Percentiles rank a stretch among this genome's conserved stretches.
Evolutionary conservation across 2,329 filamentous ascomycete genomes (phyloP).

Genomic region (Emmonsiellopsis sp.): DNA sequence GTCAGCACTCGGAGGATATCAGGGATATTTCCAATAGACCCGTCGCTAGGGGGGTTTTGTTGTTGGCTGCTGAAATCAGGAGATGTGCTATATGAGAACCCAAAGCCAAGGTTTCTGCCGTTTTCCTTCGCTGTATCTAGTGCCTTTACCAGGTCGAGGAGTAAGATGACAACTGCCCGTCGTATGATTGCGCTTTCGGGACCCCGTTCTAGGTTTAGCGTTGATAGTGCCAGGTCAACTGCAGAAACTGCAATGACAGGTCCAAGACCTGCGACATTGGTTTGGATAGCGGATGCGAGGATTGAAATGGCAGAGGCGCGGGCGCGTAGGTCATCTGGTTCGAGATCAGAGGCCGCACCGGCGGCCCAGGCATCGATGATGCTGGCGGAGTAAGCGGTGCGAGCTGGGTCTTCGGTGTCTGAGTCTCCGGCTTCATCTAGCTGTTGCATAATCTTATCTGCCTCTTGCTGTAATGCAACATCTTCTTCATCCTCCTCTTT

Average conservation of each 20-base stretch:
- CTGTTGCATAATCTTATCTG: slow-evolving; percentile 7
- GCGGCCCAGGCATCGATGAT: slow-evolving; percentile 33
- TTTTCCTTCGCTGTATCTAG: slow-evolving; percentile 27
- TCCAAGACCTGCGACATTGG: slow-evolving; percentile 30
- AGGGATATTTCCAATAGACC: slow-evolving; percentile 30
- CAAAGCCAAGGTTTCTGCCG: slow-evolving; percentile 26
- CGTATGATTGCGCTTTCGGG: slow-evolving; percentile 32
- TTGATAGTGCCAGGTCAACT: slow-evolving; percentile 31
- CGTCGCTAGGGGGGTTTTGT: slow-evolving; percentile 6
- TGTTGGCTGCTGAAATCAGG: neutral
- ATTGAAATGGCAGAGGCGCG: slow-evolving; percentile 36
- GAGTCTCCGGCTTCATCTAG: slow-evolving; percentile 16
- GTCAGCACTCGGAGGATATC: slow-evolving; percentile 26
- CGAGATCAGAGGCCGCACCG: slow-evolving; percentile 25
- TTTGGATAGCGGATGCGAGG: slow-evolving; percentile 31
- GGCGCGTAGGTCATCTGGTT: slow-evolving; percentile 35
- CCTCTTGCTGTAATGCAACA: neutral
- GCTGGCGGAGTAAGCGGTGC: slow-evolving; percentile 24
- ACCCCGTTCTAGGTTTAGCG: slow-evolving; percentile 26
- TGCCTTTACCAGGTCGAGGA: slow-evolving; percentile 32
- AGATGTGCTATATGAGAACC: slow-evolving; percentile 23
- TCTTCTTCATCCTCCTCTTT: slow-evolving; percentile 10
- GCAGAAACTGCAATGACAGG: slow-evolving; percentile 24
- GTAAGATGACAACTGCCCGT: slow-evolving; percentile 30
- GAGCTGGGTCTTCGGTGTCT: slow-evolving; percentile 26